Evolutionary conservation across 495 filamentous ascomycete species (phyloP).

Genomic region (Cetradonia linearis): DNA sequence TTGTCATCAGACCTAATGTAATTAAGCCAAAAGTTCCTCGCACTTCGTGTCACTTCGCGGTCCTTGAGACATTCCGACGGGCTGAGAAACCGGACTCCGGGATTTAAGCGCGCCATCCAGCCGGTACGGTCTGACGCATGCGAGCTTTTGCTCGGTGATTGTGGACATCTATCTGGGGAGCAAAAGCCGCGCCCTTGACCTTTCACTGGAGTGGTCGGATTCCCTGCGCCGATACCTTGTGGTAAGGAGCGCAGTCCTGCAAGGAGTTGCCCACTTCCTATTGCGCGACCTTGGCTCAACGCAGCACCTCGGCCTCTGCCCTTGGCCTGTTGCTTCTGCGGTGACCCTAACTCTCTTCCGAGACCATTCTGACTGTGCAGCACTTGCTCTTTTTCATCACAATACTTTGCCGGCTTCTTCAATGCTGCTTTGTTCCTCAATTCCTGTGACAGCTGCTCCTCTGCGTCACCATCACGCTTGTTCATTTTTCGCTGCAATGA

Average conservation of each 20-base stretch:
- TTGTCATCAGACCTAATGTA: not conserved
- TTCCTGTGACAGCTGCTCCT: not conserved
- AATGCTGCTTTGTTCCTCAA: not conserved
- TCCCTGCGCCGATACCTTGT: not conserved
- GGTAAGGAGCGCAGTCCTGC: not conserved
- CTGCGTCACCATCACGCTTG: slow-evolving; percentile 2
- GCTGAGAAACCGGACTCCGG: not conserved
- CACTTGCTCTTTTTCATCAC: not conserved
- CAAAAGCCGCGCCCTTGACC: not conserved
- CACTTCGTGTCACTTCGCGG: not conserved
- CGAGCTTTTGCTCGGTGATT: slow-evolving; percentile 3
- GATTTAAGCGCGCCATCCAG: not conserved
- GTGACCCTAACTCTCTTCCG: not conserved
- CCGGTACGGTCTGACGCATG: slow-evolving; percentile 5
- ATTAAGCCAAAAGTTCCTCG: not conserved
- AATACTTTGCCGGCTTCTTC: not conserved
- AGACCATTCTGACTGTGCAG: not conserved
- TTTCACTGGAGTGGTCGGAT: not conserved
- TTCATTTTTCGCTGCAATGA: not conserved
- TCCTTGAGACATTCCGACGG: not conserved
- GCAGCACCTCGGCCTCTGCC: not conserved
- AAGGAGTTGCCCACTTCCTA: not conserved
- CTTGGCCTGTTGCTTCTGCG: not conserved
- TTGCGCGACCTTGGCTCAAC: slow-evolving; percentile 1
- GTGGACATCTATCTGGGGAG: not conserved